Conservation (phyloP, 2,329 filamentous ascomycete species). For the Fusarium sp. region DNA sequence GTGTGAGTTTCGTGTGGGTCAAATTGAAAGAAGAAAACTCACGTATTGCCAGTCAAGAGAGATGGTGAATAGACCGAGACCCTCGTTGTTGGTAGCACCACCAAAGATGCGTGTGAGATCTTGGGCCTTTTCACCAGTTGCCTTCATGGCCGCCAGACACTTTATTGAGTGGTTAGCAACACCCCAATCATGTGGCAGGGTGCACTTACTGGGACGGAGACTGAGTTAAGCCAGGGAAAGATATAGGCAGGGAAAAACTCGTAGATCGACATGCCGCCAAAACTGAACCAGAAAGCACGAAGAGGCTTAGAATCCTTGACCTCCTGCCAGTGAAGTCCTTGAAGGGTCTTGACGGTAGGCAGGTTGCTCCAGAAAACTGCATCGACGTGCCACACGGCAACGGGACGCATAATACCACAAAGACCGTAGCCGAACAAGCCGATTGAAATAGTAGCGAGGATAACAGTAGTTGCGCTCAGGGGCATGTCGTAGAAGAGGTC, state of each 20-base stretch:
- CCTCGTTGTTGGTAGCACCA: conserved; percentile 65
- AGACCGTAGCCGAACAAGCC: conserved; percentile 68
- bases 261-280: conserved; percentile 61
- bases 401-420: conserved; percentile 64
- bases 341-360: conserved; percentile 65
- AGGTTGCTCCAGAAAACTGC: conserved; percentile 68
- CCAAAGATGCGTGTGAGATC: conserved; percentile 64
- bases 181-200: too few species aligned
- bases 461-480: conserved; percentile 59
- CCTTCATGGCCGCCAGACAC: conserved; percentile 65
- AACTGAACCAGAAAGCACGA: conserved; percentile 65
- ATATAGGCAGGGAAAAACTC: conserved; percentile 69
- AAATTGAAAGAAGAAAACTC: conserved; percentile 43
- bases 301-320: conserved; percentile 64
- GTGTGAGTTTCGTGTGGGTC: background rate
- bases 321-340: conserved; percentile 66
- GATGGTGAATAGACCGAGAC: conserved; percentile 62
- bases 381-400: conserved; percentile 68
- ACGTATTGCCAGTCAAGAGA: conserved; percentile 69
- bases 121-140: conserved; percentile 59
- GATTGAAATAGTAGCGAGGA: conserved; percentile 65
- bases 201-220: conserved; percentile 63
- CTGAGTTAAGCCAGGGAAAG: conserved; percentile 66
- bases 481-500: conserved; percentile 65
- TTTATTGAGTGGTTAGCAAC: background rate